Conservation (phyloP, 2,329 filamentous ascomycete genomes). For the Neocatenulostroma microsporum region DNA sequence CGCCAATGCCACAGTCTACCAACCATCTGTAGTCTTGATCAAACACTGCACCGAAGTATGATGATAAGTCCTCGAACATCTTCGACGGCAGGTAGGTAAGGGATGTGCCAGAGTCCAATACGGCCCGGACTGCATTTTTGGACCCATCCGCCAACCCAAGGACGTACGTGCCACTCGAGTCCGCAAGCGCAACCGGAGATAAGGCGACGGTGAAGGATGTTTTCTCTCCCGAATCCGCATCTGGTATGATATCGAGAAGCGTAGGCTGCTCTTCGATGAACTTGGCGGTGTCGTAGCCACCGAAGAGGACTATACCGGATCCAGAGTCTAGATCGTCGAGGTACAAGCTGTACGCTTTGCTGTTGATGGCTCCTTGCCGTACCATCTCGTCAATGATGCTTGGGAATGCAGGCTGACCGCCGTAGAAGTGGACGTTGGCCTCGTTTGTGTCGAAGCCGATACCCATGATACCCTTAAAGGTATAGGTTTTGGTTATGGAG, state of each 20-base stretch:
- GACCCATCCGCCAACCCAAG: neutral
- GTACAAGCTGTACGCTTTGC: conserved; percentile 6
- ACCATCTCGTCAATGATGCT: conserved; percentile 1
- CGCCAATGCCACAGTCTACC: neutral
- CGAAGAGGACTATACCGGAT: conserved; percentile 21
- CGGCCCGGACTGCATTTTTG: conserved; percentile 1
- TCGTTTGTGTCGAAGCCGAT: neutral
- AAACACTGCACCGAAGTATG: neutral
- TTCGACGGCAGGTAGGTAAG: conserved; percentile 4
- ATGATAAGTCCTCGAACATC: neutral
- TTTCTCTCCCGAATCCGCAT: neutral
- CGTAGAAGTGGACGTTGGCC: neutral
- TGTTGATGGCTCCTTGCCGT: conserved; percentile 5
- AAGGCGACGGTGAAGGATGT: neutral
- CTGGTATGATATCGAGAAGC: neutral
- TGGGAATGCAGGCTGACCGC: neutral
- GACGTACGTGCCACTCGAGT: conserved; percentile 1
- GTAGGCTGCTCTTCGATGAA: conserved; percentile 2
- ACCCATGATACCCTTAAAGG: neutral
- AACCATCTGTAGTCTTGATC: neutral
- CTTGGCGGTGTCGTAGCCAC: conserved; percentile 7
- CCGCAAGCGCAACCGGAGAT: neutral
- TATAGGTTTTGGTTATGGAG: neutral
- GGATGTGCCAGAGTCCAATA: conserved; percentile 14
- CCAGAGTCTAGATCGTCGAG: conserved; percentile 4